phyloP scores from a whole-genome alignment of 176 grass and related monocot species.

The Chloris gayana region DNA sequence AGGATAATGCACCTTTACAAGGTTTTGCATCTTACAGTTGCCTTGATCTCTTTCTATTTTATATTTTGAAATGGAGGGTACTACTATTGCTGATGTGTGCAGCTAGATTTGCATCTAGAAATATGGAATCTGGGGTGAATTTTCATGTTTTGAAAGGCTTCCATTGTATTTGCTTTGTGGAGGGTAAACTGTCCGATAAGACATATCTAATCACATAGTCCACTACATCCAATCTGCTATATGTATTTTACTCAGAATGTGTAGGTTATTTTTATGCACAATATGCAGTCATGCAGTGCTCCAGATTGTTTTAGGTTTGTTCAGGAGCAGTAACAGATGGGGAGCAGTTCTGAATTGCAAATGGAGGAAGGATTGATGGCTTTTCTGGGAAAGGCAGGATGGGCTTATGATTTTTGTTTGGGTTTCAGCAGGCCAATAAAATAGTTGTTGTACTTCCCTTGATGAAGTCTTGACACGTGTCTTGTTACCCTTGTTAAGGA shows the following conservation, averaged over 20 bases:
- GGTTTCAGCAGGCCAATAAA: background rate
- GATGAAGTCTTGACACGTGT: background rate
- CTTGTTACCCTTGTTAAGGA: background rate
- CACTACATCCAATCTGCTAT: too few species aligned
- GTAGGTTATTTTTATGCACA: background rate
- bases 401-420: background rate
- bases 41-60: background rate
- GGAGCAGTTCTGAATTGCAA: background rate
- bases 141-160: conserved; percentile 21
- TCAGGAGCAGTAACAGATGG: background rate
- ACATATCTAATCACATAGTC: too few species aligned
- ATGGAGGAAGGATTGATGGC: background rate
- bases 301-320: background rate
- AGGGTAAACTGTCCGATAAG: too few species aligned
- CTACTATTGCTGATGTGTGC: conserved; percentile 7
- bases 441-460: background rate
- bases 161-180: too few species aligned
- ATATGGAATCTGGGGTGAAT: conserved; percentile 7
- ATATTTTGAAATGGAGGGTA: conserved; percentile 37
- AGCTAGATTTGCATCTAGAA: conserved; percentile 36
- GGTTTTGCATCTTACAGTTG: conserved; percentile 58
- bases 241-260: too few species aligned
- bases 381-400: background rate
- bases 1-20: conserved; percentile 83
- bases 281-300: background rate